These are phyloP conservation scores for Wickerhamomyces bisporus DNA, from an alignment of 805 yeast species.

Conservation along the genomic window DNA sequence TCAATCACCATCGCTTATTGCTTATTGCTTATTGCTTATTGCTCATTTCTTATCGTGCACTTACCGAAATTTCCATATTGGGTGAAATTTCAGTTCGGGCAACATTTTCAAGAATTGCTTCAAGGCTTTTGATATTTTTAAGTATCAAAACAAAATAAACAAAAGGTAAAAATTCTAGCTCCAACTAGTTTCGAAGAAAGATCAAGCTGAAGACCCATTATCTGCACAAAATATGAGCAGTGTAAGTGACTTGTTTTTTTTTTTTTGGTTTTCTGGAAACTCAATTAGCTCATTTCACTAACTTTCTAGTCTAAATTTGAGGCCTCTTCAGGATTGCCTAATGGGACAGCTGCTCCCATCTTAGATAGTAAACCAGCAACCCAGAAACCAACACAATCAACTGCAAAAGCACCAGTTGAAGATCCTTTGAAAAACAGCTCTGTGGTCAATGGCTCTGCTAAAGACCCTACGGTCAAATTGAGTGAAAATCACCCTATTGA, in stretches of 20 bases:
- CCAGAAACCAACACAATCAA: too few relatives aligned
- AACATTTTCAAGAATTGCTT: background rate
- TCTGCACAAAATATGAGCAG: slow-evolving; percentile 1
- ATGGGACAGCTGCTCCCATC: slow-evolving; percentile 3
- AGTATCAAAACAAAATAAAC: too few relatives aligned
- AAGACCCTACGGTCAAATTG: background rate
- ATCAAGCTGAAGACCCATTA: too few relatives aligned
- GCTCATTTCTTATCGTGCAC: background rate
- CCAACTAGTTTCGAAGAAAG: too few relatives aligned
- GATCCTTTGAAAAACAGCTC: too few relatives aligned
- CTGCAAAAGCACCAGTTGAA: background rate
- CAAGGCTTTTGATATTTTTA: background rate
- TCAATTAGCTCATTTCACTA: too few relatives aligned
- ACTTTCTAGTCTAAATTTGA: background rate
- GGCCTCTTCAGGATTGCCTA: background rate
- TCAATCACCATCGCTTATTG: too few relatives aligned
- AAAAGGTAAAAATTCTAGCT: background rate
- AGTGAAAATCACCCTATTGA: background rate
- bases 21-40: too few relatives aligned
- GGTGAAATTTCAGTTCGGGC: slow-evolving; percentile 6
- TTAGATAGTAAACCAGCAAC: background rate
- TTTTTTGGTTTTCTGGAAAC: too few relatives aligned
- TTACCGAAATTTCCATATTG: background rate
- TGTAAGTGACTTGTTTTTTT: too few relatives aligned
- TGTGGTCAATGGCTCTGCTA: too few relatives aligned